Base-by-base conservation (phyloP, 2,329 filamentous ascomycete species). In the Fusarium metavorans region DNA sequence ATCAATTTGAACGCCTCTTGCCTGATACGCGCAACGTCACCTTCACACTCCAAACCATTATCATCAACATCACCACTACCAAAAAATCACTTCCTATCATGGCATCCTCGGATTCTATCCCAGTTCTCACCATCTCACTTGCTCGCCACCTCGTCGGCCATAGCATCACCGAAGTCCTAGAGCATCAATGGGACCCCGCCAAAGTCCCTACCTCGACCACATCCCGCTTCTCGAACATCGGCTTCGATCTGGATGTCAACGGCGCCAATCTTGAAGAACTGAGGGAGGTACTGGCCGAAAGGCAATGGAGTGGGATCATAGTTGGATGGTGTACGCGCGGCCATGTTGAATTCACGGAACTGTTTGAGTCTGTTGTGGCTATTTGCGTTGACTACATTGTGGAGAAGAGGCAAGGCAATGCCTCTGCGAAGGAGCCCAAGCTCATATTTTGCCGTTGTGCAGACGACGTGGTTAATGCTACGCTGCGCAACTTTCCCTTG, bases 381-480 rank as follows among this genome's bases (percentile, higher is more conserved):
- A 2, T 39, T 30, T 73, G 66, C 1, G 32, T 56, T 6, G 50
- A 73, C 27, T 32, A 66, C 6, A n/a, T 59, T 1, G 60, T 66
- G 0, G 18, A 57, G 11, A 54, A 6, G 8, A 73, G 34, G 50
- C 57, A 63, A 13, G 57, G 41, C 1, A 8, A 59, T 6, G 1
- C 1, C 1, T 41, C 23, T 1, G 11, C 13, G 3, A 34, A 30
- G 6, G 56, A 73, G 10, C 70, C 70, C 0, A 73, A 39, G 23
- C 70, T 73, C 1, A 73, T 73, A 1, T 73, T 73, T 7, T 73
- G 66, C 14, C 66, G 66, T 0, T 57, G 66, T 2, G 60, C 66
- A 0, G 60, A 67, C 1, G 66, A 73, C 5, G 11, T 73, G 1
- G 61, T 73, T 0, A 70, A 67, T 1, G 61, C 70, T 1, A 73